Evolutionary conservation across 1,139 yeast species (phyloP).

Genomic region (Blastobotrys raffinosifermentans): DNA sequence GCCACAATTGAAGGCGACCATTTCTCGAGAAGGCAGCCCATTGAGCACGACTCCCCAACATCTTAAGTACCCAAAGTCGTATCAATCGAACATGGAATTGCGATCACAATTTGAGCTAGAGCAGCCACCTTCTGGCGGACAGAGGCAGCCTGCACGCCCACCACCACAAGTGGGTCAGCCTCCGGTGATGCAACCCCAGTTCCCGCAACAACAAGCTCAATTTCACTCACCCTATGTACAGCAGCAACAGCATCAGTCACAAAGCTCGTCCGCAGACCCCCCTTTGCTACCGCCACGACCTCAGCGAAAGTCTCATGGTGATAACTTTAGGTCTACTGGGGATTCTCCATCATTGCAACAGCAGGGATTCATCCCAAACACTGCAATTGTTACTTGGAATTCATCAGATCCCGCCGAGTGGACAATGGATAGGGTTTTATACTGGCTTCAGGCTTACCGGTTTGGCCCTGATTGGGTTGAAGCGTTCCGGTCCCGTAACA

Average conservation of each 20-base stretch:
- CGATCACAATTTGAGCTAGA: too few species aligned
- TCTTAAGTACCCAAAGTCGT: constrained; percentile 6
- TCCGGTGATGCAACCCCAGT: neutral
- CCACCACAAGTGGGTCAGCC: constrained; percentile 5
- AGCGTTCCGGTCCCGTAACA: constrained; percentile 52
- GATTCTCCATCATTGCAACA: too few species aligned
- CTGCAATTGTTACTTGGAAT: constrained; percentile 26
- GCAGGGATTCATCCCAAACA: constrained; percentile 12
- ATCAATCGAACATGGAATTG: constrained; percentile 5
- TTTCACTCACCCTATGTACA: too few species aligned
- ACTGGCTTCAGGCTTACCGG: constrained; percentile 61
- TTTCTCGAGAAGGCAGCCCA: too few species aligned
- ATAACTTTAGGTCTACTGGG: too few species aligned
- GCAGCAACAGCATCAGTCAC: neutral
- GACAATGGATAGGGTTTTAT: constrained; percentile 59
- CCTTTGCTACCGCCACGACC: too few species aligned
- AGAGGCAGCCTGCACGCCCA: constrained; percentile 1
- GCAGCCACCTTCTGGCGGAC: neutral
- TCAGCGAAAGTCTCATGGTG: too few species aligned
- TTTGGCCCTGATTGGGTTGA: constrained; percentile 72
- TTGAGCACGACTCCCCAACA: constrained; percentile 6
- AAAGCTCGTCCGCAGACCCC: neutral
- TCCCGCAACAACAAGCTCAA: neutral
- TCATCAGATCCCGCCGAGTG: constrained; percentile 45
- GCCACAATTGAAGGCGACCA: too few species aligned